Evolutionary conservation across 2,329 filamentous ascomycete species (phyloP).

Genomic region (Xylariaceae sp.): DNA sequence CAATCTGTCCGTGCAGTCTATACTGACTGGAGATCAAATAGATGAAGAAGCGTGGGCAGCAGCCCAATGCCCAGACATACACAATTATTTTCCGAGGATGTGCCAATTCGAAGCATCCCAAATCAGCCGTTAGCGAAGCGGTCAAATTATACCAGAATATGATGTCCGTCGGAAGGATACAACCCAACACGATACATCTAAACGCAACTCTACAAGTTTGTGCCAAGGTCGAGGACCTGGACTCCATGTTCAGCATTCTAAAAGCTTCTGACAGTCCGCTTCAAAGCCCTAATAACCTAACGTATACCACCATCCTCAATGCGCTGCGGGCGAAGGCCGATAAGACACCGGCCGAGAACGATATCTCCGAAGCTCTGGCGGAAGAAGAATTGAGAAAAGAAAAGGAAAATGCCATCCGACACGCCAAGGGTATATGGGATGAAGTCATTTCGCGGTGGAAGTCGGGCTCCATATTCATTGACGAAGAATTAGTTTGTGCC

Average conservation of each 20-base stretch:
- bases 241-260: constrained; percentile 72
- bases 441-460: constrained; percentile 75
- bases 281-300: constrained; percentile 61
- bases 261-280: constrained; percentile 62
- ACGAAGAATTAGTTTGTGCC: constrained; percentile 70
- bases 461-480: constrained; percentile 62
- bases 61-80: constrained; percentile 76
- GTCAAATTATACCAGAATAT: constrained; percentile 74
- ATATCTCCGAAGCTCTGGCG: constrained; percentile 25
- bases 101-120: constrained; percentile 51
- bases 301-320: constrained; percentile 79
- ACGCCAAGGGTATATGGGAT: constrained; percentile 72
- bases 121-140: constrained; percentile 60
- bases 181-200: constrained; percentile 73
- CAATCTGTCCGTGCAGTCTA: no score
- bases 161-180: constrained; percentile 54
- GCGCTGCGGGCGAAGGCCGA: constrained; percentile 54
- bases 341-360: constrained; percentile 16
- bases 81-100: constrained; percentile 77
- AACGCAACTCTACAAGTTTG: constrained; percentile 87
- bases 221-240: constrained; percentile 65
- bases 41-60: constrained; percentile 92
- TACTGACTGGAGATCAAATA: constrained; percentile 32
- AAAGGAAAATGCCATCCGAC: constrained; percentile 48
- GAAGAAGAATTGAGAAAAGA: constrained; percentile 32